Base-by-base conservation (phyloP, 2,329 filamentous ascomycete species). In the Aspergillus spinulosporus region DNA sequence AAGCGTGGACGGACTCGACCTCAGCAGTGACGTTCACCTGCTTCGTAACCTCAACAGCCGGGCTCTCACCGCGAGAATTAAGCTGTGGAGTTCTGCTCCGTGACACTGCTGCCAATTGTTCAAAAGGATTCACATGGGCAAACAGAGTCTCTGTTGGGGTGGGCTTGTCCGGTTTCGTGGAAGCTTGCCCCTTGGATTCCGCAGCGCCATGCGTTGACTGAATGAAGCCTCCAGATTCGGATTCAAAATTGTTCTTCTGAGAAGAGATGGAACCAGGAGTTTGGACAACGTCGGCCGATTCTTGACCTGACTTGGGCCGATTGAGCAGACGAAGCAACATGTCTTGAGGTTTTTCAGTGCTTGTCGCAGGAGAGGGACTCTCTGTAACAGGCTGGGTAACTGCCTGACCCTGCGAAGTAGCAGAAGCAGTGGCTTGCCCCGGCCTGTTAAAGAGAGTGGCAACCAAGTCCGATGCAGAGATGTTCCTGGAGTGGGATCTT, bases 271-370 rank as follows among this genome's bases (percentile, higher is more conserved):
- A 75, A 28, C 77, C 64, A 15, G 75, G 72, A 11, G 78, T 70
- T 52, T 79, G 74, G 49, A 76, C 59, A 11, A 64, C 62, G 12
- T 73, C 59, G 1, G 62, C 52, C 31, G 64, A 66, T 66, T 72
- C 53, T 29, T 65, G 59, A 9, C 59, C 63, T 31, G 68, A 61
- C 47, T 72, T 92, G 51, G 89, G 86, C 48, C 88, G 87, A 68
- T 92, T 94, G 61, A 99, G 82, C 57, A 97, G 80, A 65, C 90
- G 88, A 60, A 97, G 84, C 47, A 99, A 80, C 68, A 94, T 89
- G 61, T 93, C 87, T 73, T 95, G 89, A 3, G 92, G 90, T 71
- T 91, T 88, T 47, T 85, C 81, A 74, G 78, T 74, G 81, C 83
- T 39, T 15, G 28, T 29, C 47, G 68, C 66, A 34, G 66, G 56